Evolutionary conservation across 352 stramenopile genomes (phyloP).

Genomic region (Globisporangium cylindrosporum): DNA sequence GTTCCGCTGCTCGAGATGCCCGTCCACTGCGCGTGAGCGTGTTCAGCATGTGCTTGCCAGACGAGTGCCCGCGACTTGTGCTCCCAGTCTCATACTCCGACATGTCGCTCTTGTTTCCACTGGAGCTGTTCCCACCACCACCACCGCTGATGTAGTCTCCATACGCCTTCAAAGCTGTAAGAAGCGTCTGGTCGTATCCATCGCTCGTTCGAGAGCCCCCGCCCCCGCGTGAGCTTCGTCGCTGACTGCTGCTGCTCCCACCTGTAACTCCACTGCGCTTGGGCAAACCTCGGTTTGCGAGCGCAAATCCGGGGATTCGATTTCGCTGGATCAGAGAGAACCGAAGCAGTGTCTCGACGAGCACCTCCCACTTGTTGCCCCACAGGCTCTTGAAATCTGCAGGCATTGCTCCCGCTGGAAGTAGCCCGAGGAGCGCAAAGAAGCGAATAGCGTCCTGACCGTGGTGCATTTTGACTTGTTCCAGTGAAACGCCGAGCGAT

Average conservation of each 20-base stretch:
- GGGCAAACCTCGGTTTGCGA: constrained; percentile 52
- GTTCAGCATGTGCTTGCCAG: constrained; percentile 58
- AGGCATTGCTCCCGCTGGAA: constrained; percentile 70
- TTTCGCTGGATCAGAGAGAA: constrained; percentile 80
- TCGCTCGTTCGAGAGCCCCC: constrained; percentile 27
- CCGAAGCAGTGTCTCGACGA: constrained; percentile 64
- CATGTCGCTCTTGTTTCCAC: constrained; percentile 23
- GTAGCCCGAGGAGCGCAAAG: constrained; percentile 65
- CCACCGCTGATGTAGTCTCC: constrained; percentile 64
- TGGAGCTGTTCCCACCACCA: neutral
- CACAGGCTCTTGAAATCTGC: constrained; percentile 78
- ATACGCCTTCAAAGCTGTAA: constrained; percentile 66
- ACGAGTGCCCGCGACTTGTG: constrained; percentile 15
- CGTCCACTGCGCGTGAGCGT: constrained; percentile 65
- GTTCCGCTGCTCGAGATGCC: constrained; percentile 47
- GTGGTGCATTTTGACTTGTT: constrained; percentile 69
- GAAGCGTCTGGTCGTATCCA: constrained; percentile 57
- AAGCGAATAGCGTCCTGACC: constrained; percentile 69
- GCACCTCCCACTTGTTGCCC: constrained; percentile 55
- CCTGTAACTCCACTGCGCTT: constrained; percentile 37
- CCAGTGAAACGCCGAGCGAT: constrained; percentile 68
- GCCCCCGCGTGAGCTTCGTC: constrained; percentile 19
- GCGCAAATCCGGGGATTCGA: constrained; percentile 59
- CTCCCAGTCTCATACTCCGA: constrained; percentile 25
- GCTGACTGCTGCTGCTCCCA: constrained; percentile 25